A percentile compares a stretch with the other conserved stretches of the same genome.
phyloP scores from a whole-genome alignment of 352 stramenopile species.

The Peronospora destructor region DNA sequence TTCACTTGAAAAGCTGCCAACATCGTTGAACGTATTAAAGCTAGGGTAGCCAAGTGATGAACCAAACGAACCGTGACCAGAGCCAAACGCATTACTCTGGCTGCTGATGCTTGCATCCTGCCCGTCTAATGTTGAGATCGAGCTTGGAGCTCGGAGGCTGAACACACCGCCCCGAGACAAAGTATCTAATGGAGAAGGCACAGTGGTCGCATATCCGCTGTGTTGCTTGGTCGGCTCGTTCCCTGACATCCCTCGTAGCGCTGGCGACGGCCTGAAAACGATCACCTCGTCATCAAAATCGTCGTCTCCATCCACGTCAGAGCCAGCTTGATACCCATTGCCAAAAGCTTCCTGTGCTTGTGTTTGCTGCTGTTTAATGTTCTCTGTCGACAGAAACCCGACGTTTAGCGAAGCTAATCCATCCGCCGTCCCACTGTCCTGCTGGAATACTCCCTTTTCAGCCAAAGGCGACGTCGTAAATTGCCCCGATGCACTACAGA shows the following conservation, averaged over 20 bases:
- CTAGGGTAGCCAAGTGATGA: slow-evolving; percentile 50
- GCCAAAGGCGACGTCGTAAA: slow-evolving; percentile 25
- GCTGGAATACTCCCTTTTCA: slow-evolving; percentile 11
- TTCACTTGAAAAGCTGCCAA: slow-evolving; percentile 35
- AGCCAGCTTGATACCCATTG: slow-evolving; percentile 4
- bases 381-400: slow-evolving; percentile 22
- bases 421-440: slow-evolving; percentile 12
- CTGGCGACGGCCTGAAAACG: slow-evolving; percentile 64
- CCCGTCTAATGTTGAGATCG: slow-evolving; percentile 20
- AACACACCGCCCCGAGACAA: slow-evolving; percentile 22
- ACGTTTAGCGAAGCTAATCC: slow-evolving; percentile 26
- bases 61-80: slow-evolving; percentile 31
- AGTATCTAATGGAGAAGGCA: slow-evolving; percentile 22
- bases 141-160: slow-evolving; percentile 26
- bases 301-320: slow-evolving; percentile 45
- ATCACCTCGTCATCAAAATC: slow-evolving; percentile 84
- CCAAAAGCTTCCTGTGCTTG: slow-evolving; percentile 6
- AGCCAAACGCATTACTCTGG: slow-evolving; percentile 30
- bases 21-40: slow-evolving; percentile 57
- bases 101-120: slow-evolving; percentile 11
- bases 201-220: slow-evolving; percentile 5
- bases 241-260: slow-evolving; percentile 23
- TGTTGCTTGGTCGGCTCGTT: slow-evolving; percentile 22
- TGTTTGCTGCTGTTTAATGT: slow-evolving; percentile 14
- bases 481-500: slow-evolving; percentile 18